Evolutionary conservation across 2,329 filamentous ascomycete genomes (phyloP), one percentile per base, ranked within the genome.

Genomic region (Beauveria asiatica): DNA sequence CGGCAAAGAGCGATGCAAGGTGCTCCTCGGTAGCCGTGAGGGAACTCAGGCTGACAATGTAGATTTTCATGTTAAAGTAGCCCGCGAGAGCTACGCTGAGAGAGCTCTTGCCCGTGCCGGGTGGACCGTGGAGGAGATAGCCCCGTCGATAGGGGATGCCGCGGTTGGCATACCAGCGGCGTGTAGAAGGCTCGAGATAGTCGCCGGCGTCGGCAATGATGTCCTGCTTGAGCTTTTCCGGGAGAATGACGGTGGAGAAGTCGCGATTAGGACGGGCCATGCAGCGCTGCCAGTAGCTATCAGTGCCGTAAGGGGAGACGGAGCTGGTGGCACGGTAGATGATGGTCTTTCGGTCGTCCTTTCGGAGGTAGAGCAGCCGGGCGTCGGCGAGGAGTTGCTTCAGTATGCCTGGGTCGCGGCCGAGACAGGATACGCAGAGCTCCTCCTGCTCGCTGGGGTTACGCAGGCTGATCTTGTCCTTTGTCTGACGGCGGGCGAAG

Each of bases 141-240:
- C 91, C 92, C 5, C 91, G 81, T 16, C 91, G 83, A 70, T 95
- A 95, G 0, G 92, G 91, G 33, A 96, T 93, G 1, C 91, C 91
- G 7, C 90, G 82, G 65, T 90, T 88, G 0, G 86, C 80, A 69
- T 96, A 96, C 90, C 90, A 96, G n/a, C 85, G 79, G 49, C 82
- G 78, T 0, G 85, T 87, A 13, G 76, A 72, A 0, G 84, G 84
- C 63, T 83, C 76, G 41, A 88, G 78, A 66, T 88, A 88, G 65
- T 87, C 83, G 27, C 76, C 76, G 37, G 86, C 79, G 65, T 88
- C 85, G 46, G 79, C 76, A 52, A 88, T 75, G 13, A 88, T 75
- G 2, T 80, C 76, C 62, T 79, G 70, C 75, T 88, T 88, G 52
- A 80, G 77, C 65, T 78, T 73, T 60, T 86, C 82, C 65, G 83